Evolutionary conservation across 257 asterid species (phyloP), one percentile per base, ranked within the genome.

Genomic region (Leptodermis oblonga): DNA sequence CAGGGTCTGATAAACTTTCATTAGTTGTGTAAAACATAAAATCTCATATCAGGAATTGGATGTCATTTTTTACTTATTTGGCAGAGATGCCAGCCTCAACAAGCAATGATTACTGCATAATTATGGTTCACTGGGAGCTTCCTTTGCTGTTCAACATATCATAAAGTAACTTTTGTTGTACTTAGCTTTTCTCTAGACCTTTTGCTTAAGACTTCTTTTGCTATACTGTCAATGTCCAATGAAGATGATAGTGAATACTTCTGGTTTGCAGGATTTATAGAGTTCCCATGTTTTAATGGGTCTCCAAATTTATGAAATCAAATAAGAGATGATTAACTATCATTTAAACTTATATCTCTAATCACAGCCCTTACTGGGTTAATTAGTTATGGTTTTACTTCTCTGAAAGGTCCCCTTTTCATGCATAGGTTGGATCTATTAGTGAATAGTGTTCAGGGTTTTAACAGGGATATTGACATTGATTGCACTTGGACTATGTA

Each of bases 201-300:
- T 65, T 30, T 46, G 9, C 70, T 31, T n/a, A 30, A 46, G 70
- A 63, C 39, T 41, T 42, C 54, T 31, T 48, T 28, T 66, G n/a
- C 10, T 9, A 55, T 55, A 56, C 43, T 59, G 3, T 33, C 64
- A 13, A 28, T 1, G 42, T 30, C 42, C 64, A 22, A n/a, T 22
- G 2, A 22, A 52, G 31, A 52, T 48, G 5, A 48, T 48, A 48
- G 6, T 18, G 53, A 48, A 48, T 52, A 52, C 31, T 20, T 23
- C 52, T 49, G 14, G 18, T 48, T 48, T 17, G 22, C 59, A 52
- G 59, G 59, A 52, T 4, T 2, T 52, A 3, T 56, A 1, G 1
- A 26, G 37, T 56, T 26, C 20, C 53, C 2, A 10, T 56, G 8
- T 5, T 31, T 59, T 15, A 10, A 54, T 28, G 14, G 23, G 33